Percentiles rank a stretch among this genome's conserved stretches.
Evolutionary conservation across 257 asterid genomes (phyloP).

Genomic region (Jaltomata sinuosa): DNA sequence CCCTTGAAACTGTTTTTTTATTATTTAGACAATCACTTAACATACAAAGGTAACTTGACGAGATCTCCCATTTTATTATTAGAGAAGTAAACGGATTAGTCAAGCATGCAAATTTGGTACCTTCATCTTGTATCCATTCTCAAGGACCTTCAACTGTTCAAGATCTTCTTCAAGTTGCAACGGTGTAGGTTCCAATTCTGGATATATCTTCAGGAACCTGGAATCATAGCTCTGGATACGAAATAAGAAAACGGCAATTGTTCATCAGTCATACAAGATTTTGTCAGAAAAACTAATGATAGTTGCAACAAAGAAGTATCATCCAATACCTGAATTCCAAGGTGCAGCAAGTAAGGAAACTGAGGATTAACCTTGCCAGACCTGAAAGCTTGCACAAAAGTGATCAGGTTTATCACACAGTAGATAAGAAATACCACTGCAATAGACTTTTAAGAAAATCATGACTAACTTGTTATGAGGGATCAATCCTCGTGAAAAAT

Average conservation of each 20-base stretch:
- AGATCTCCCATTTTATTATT: not conserved
- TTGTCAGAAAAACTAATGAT: not conserved
- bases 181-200: constrained; percentile 69
- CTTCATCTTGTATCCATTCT: constrained; percentile 95
- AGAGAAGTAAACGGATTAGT: not conserved
- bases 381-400: constrained; percentile 23
- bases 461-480: constrained; percentile 75
- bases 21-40: not conserved
- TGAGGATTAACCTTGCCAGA: constrained; percentile 58
- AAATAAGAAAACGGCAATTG: not conserved
- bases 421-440: not conserved
- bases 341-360: constrained; percentile 83
- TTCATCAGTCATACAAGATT: not conserved
- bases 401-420: not conserved
- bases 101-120: constrained; percentile 13
- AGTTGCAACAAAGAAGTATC: not conserved
- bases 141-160: constrained; percentile 91
- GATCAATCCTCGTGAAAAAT: constrained; percentile 74
- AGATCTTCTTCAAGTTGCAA: constrained; percentile 96
- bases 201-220: constrained; percentile 60
- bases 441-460: not conserved
- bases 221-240: constrained; percentile 69
- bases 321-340: constrained; percentile 71
- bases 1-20: not conserved
- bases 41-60: not conserved